Base-by-base conservation (phyloP, 2,329 filamentous ascomycete genomes). In the Westerdykella sp. region DNA sequence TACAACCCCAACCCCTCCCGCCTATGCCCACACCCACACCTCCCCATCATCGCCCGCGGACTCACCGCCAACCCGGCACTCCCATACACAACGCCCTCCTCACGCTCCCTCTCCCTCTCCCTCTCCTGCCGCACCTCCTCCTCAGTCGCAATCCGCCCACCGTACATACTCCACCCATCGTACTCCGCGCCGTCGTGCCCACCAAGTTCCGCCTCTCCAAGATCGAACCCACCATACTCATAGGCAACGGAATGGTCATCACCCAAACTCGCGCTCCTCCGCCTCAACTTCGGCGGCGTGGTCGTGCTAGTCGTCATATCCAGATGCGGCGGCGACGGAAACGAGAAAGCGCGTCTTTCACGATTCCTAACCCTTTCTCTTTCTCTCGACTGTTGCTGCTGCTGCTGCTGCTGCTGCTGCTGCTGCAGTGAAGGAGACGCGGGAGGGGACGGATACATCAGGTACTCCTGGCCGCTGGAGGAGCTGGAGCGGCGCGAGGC, bases 21-120 rank as follows among this genome's bases (percentile, higher is more conserved):
- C 45, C 35, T 31, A 36, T 39, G 47, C 23, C 41, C 21, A 46
- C 40, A 41, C 30, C 43, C 43, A 37, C 22, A 18, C 2, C 31
- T 25, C 22, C 14, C 16, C 34, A 18, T 9, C 36, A 49, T 47
- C 23, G 34, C 39, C 13, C 46, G 30, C 23, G 49, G 46, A 39
- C 41, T 47, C 25, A 51, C 15, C 14, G 51, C 51, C 25, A 49
- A 11, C 5, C 52, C 52, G 18, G 48, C 48, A 28, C 50, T 45
- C 2, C 50, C 50, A 41, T 43, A 49, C 11, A 53, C 40, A 2
- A 53, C 39, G 5, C 32, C 28, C 15, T 45, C 50, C 4, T 42
- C 48, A 34, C 47, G 43, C 48, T 47, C 34, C 16, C 40, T 43
- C 44, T 46, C 49, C 13, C 15, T 16, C 32, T 38, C 14, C 9